Conservation (phyloP, 768 basidiomycete species). For the Thelephora ganbajun region DNA sequence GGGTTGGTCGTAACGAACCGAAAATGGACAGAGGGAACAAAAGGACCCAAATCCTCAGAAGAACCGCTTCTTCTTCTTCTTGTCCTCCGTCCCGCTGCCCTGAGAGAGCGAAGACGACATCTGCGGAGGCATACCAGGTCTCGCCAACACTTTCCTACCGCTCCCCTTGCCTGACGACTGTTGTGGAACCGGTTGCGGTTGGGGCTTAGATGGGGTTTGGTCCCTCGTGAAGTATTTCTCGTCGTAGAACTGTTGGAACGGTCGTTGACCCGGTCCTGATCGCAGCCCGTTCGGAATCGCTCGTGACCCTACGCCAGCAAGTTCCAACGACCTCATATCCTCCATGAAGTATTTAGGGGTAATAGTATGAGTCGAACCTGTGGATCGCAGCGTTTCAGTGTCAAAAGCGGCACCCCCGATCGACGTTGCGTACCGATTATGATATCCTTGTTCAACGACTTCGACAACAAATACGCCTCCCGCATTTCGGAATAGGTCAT, state of each 20-base stretch:
- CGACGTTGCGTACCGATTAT: slow-evolving; percentile 60
- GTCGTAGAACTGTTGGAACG: slow-evolving; percentile 70
- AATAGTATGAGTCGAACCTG: slow-evolving; percentile 81
- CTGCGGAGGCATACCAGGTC: slow-evolving; percentile 34
- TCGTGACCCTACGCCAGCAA: slow-evolving; percentile 74
- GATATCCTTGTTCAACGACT: slow-evolving; percentile 69
- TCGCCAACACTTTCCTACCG: slow-evolving; percentile 6
- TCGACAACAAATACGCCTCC: slow-evolving; percentile 71
- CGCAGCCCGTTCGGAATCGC: slow-evolving; percentile 57
- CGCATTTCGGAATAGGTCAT: slow-evolving; percentile 94
- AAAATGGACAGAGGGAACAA: neutral
- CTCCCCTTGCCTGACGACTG: slow-evolving; percentile 15
- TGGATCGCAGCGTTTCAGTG: neutral
- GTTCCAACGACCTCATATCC: slow-evolving; percentile 76
- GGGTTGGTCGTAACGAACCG: neutral
- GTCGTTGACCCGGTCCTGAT: slow-evolving; percentile 29
- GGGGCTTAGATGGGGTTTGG: slow-evolving; percentile 36
- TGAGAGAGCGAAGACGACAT: slow-evolving; percentile 31
- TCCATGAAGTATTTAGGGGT: slow-evolving; percentile 78
- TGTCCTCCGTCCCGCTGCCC: slow-evolving; percentile 17
- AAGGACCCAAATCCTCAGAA: slow-evolving; percentile 23
- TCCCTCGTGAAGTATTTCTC: slow-evolving; percentile 62
- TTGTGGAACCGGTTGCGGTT: slow-evolving; percentile 22
- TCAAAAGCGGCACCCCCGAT: neutral
- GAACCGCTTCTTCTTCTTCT: slow-evolving; percentile 70